Evolutionary conservation across 1,284 basidiomycete genomes (phyloP).

Genomic region (Afroboletus lepidellus): DNA sequence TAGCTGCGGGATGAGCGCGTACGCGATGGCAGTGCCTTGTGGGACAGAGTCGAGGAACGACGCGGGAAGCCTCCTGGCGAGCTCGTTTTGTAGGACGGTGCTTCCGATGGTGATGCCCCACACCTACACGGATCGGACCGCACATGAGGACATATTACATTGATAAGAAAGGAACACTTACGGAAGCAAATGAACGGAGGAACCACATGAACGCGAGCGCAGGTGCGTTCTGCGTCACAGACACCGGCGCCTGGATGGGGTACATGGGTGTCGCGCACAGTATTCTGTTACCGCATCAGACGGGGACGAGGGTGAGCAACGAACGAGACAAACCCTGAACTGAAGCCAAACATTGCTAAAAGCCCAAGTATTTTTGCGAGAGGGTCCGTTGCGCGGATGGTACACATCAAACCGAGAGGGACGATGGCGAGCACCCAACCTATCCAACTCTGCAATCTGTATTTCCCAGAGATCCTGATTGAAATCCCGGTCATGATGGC

Average conservation of each 20-base stretch:
- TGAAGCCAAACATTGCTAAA: neutral
- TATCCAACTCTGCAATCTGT: neutral
- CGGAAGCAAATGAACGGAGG: conserved; percentile 29
- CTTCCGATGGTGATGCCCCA: conserved; percentile 1
- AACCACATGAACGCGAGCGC: conserved; percentile 37
- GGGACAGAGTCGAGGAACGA: conserved; percentile 17
- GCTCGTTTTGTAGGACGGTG: conserved; percentile 5
- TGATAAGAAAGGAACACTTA: neutral
- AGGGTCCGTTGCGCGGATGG: neutral
- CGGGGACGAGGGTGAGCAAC: neutral
- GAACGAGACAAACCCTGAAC: neutral
- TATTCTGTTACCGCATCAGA: neutral
- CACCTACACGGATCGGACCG: neutral
- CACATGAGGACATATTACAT: neutral
- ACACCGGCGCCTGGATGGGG: conserved; percentile 38
- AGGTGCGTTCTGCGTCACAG: conserved; percentile 30
- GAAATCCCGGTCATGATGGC: neutral
- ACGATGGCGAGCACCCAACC: neutral
- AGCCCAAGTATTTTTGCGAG: neutral
- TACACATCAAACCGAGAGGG: conserved; percentile 7
- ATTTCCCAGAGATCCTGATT: neutral
- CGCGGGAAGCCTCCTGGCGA: conserved; percentile 24
- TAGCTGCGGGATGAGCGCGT: neutral
- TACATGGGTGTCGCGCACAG: conserved; percentile 6
- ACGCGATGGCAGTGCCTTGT: conserved; percentile 7